Evolutionary conservation across 352 stramenopile genomes (phyloP).

Genomic region (Globisporangium mamillatum): DNA sequence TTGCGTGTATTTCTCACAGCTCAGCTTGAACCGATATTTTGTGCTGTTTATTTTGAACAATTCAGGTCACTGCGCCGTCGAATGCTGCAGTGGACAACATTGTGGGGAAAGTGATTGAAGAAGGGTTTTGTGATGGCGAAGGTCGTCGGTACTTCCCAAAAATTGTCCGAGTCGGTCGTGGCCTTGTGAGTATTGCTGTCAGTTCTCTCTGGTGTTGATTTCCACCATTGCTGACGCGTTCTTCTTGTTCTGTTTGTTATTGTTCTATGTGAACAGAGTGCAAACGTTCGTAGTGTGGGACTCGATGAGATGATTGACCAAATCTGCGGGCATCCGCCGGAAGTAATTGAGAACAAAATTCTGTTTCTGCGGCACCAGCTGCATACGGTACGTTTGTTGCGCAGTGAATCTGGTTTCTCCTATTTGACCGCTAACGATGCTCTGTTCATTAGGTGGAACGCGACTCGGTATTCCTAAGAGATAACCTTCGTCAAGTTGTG

Average conservation of each 20-base stretch:
- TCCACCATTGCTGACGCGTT: not conserved
- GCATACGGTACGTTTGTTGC: conserved; percentile 33
- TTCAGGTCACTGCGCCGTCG: conserved; percentile 86
- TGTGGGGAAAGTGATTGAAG: conserved; percentile 94
- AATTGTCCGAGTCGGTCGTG: conserved; percentile 91
- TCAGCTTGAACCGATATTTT: not conserved
- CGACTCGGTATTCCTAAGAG: conserved; percentile 61
- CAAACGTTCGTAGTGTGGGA: conserved; percentile 74
- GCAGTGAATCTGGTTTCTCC: not conserved
- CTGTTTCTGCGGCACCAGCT: conserved; percentile 47
- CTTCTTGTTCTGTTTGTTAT: not conserved
- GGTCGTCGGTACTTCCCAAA: conserved; percentile 92
- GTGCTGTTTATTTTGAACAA: not conserved
- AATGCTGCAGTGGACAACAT: conserved; percentile 97
- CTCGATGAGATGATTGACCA: conserved; percentile 84
- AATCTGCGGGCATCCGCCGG: conserved; percentile 70
- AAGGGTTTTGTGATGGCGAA: conserved; percentile 94
- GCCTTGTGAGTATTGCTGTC: conserved; percentile 47
- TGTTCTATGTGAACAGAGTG: conserved; percentile 34
- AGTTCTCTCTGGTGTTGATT: too few species aligned
- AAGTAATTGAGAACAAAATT: conserved; percentile 71
- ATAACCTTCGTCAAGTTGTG: conserved; percentile 71
- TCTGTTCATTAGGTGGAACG: conserved; percentile 50
- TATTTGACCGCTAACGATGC: not conserved
- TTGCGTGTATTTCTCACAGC: not conserved